phyloP scores from a whole-genome alignment of 108 stramenopile species.

The Fistulifera solaris region DNA sequence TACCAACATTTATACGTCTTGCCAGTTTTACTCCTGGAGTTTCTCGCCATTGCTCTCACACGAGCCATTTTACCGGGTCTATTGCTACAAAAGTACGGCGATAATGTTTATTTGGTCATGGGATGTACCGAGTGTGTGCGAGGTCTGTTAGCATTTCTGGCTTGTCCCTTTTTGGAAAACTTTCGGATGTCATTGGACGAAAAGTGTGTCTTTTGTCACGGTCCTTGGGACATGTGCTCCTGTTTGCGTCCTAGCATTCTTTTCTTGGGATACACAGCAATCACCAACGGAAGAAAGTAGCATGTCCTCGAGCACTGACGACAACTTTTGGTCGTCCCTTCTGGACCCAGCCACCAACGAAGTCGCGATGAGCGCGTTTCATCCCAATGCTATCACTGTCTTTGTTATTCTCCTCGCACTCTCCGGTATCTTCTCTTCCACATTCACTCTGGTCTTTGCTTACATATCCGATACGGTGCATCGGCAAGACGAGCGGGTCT shows the following conservation, averaged over 20 bases:
- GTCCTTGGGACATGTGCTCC: slow-evolving; percentile 89
- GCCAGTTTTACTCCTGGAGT: slow-evolving; percentile 91
- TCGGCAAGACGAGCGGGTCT: slow-evolving; percentile 69
- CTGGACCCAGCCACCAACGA: slow-evolving; percentile 1
- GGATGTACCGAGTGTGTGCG: slow-evolving; percentile 82
- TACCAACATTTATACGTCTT: slow-evolving; percentile 68
- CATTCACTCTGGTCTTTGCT: slow-evolving; percentile 95
- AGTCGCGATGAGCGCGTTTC: slow-evolving; percentile 4
- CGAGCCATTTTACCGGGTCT: slow-evolving; percentile 73
- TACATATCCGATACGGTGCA: slow-evolving; percentile 92
- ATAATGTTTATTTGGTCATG: slow-evolving; percentile 69
- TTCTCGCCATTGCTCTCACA: slow-evolving; percentile 79
- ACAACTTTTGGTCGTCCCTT: neutral
- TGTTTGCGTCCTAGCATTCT: slow-evolving; percentile 81
- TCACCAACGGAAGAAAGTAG: neutral
- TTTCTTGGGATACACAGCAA: slow-evolving; percentile 26
- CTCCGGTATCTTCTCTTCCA: slow-evolving; percentile 87
- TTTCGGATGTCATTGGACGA: slow-evolving; percentile 82
- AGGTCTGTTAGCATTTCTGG: slow-evolving; percentile 85
- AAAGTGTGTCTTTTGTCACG: slow-evolving; percentile 76
- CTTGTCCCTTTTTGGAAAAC: slow-evolving; percentile 90
- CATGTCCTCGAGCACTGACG: neutral
- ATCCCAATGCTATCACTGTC: slow-evolving; percentile 32
- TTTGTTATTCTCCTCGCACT: slow-evolving; percentile 70
- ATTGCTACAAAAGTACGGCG: slow-evolving; percentile 57